Evolutionary conservation across 768 basidiomycete genomes (phyloP).

Genomic region (Tylopilus sp.): DNA sequence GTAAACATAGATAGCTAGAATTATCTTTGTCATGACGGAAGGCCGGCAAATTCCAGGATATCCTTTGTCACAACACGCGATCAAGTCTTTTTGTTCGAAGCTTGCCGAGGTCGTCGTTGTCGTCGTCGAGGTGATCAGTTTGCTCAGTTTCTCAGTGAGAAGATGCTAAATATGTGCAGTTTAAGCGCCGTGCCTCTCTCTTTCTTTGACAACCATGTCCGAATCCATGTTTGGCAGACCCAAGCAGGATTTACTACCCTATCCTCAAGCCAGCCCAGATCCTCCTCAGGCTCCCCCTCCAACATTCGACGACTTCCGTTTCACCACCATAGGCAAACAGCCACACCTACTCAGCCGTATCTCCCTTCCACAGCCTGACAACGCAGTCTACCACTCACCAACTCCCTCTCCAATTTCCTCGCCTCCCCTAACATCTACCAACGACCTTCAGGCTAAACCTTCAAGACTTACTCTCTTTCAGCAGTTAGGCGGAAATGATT

Average conservation of each 20-base stretch:
- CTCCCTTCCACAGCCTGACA: conserved; percentile 32
- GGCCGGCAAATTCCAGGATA: conserved; percentile 13
- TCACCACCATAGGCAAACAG: conserved; percentile 51
- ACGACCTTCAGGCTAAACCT: conserved; percentile 5
- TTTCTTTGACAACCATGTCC: conserved; percentile 19
- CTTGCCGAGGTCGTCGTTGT: neutral
- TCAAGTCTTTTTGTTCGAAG: neutral
- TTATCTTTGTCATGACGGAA: neutral
- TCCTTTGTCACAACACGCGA: neutral
- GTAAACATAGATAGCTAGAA: neutral
- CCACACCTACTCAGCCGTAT: conserved; percentile 53
- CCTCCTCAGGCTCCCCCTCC: conserved; percentile 10
- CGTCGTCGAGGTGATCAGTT: conserved; percentile 14
- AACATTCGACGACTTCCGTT: conserved; percentile 43
- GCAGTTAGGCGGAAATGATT: conserved; percentile 14
- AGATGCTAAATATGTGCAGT: conserved; percentile 16
- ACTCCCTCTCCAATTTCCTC: conserved; percentile 20
- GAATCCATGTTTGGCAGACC: conserved; percentile 31
- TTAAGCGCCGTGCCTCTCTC: no score
- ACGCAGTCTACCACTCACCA: conserved; percentile 24
- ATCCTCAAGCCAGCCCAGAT: neutral
- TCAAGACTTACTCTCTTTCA: conserved; percentile 23
- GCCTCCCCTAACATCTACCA: conserved; percentile 1
- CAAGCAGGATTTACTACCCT: conserved; percentile 23
- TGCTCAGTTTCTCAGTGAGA: neutral